Evolutionary conservation across 805 yeast species (phyloP), one percentile per base, ranked within the genome.

Genomic region (Monosporozyma servazzii): DNA sequence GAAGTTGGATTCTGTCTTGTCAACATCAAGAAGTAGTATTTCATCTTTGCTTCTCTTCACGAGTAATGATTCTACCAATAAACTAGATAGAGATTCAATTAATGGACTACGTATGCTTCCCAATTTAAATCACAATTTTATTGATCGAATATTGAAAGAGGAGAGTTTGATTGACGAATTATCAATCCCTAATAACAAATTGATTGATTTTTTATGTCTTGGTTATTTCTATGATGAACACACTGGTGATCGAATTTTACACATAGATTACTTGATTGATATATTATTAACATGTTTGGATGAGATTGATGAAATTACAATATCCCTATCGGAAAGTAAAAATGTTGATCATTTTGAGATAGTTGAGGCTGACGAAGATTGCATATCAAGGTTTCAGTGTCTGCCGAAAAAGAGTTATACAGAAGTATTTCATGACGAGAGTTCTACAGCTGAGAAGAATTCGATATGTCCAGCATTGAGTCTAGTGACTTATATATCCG

Each of bases 131-230:
- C 31, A 49, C 25, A 21, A 23, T 8, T 75, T 71, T 53, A 71
- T 74, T 13, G 68, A 69, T 47, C 55, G 60, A 44, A 55, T 71
- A 1, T 51, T 74, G 33, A 70, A 68, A 46, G 75, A 73, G 54
- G 60, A 69, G 1, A 69, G 67, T 47, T 57, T 74, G n/a, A 56
- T 73, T 46, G 68, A 61, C 48, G 67, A 63, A 50, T 52, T 75
- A 45, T 61, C 68, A 36, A 63, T 64, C 21, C 72, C 71, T 56
- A 72, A 73, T 54, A 69, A 68, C 50, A 61, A 45, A 11, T 51
- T 68, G 37, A 45, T 81, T 15, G 85, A 81, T 58, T 70, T 80
- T 51, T 66, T 81, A 30, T 74, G 81, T 53, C 66, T 72, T 51
- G 77, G 77, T 0, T 73, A 71, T 55, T 67, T 71, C 49, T 68